Evolutionary conservation across 2,329 filamentous ascomycete species (phyloP).

Genomic region (Hypoxylon sp.): DNA sequence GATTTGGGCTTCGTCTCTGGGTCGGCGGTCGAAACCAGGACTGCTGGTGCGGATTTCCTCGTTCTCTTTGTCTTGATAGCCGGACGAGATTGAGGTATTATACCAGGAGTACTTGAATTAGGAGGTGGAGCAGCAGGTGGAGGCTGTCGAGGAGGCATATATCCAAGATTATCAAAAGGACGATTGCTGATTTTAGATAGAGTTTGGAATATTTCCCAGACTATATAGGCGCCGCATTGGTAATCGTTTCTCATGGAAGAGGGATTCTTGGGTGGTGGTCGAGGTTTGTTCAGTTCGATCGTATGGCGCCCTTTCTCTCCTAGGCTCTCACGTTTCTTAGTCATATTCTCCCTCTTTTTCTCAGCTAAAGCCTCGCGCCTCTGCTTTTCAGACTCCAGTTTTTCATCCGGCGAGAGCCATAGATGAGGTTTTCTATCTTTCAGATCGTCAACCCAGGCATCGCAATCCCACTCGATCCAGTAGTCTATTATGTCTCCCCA

Average conservation of each 20-base stretch:
- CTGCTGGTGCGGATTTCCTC: conserved; percentile 61
- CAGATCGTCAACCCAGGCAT: conserved; percentile 78
- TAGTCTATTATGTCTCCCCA: conserved; percentile 83
- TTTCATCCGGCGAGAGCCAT: conserved; percentile 67
- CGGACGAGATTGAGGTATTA: conserved; percentile 31
- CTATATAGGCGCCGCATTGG: conserved; percentile 53
- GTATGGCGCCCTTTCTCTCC: conserved; percentile 46
- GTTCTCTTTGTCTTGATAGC: conserved; percentile 53
- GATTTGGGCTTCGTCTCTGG: conserved; percentile 14
- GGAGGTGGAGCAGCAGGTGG: conserved; percentile 48
- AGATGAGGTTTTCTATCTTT: conserved; percentile 71
- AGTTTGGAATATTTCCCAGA: conserved; percentile 54
- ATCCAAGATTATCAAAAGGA: conserved; percentile 54
- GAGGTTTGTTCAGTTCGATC: conserved; percentile 44
- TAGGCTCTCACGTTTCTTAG: conserved; percentile 49
- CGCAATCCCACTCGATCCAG: conserved; percentile 82
- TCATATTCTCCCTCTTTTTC: conserved; percentile 47
- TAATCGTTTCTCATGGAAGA: conserved; percentile 55
- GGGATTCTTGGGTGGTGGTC: conserved; percentile 53
- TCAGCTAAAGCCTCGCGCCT: conserved; percentile 56
- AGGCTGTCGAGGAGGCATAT: conserved; percentile 57
- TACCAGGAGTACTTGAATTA: conserved; percentile 32
- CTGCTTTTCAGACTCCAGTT: conserved; percentile 59
- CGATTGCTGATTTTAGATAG: conserved; percentile 53
- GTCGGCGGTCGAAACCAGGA: conserved; percentile 41